Percentiles rank a stretch among this genome's conserved stretches.
These are phyloP conservation scores for Parafenestella ontariensis DNA, from an alignment of 2,329 filamentous ascomycete genomes.

Conservation along the genomic window DNA sequence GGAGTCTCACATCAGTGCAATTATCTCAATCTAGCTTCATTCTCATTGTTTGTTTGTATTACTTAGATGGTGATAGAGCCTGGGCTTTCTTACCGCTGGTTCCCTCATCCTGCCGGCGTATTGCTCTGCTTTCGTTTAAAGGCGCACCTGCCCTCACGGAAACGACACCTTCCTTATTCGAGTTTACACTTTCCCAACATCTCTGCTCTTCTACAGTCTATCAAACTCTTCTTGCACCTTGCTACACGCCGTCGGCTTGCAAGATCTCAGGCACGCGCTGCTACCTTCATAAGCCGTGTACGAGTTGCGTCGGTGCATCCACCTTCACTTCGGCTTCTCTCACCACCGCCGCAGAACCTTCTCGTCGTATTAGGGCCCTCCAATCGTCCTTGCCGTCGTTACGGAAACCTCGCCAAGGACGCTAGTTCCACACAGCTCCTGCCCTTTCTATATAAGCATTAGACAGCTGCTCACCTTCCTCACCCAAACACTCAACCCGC, in stretches of 20 bases:
- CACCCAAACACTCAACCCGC: not conserved
- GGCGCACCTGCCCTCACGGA: too few relatives aligned
- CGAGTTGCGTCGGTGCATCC: not conserved
- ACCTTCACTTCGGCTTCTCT: conserved; percentile 7
- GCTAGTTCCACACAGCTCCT: conserved; percentile 9
- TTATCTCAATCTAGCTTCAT: not conserved
- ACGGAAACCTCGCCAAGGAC: conserved; percentile 8
- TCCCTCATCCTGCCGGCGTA: too few relatives aligned
- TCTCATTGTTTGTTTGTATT: too few relatives aligned
- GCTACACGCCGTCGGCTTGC: not conserved
- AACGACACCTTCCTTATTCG: too few relatives aligned
- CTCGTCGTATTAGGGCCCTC: not conserved
- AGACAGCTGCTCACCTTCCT: not conserved
- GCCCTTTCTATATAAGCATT: conserved; percentile 16
- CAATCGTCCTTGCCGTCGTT: conserved; percentile 1
- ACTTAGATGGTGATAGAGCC: too few relatives aligned
- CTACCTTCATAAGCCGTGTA: not conserved
- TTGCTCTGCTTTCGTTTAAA: too few relatives aligned
- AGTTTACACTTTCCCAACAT: too few relatives aligned
- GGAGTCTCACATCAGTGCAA: too few relatives aligned
- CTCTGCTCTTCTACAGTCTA: not conserved
- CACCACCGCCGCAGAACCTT: conserved; percentile 5
- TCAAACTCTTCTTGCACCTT: not conserved
- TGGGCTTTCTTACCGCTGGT: too few relatives aligned
- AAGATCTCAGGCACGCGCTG: not conserved